phyloP scores from a whole-genome alignment of 2,329 filamentous ascomycete species.

The Pseudovirgaria hyperparasitica region DNA sequence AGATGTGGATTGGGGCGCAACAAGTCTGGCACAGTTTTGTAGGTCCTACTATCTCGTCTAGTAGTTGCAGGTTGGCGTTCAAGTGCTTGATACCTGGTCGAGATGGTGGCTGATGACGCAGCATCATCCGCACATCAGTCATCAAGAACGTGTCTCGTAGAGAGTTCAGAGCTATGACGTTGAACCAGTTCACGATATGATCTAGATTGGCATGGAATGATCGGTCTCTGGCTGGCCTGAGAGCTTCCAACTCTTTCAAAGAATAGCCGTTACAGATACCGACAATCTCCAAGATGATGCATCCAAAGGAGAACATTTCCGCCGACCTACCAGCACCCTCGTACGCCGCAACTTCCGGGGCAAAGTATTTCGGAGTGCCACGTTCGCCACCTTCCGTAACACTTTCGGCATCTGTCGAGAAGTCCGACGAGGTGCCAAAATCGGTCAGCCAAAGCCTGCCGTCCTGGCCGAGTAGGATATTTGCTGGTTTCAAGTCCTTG shows the following conservation, averaged over 20 bases:
- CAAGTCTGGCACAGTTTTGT: too few relatives aligned
- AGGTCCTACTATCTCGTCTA: too few relatives aligned
- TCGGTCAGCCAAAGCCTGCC: conserved; percentile 11
- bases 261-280: conserved; percentile 4
- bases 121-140: too few relatives aligned
- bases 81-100: too few relatives aligned
- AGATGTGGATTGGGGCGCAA: too few relatives aligned
- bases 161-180: too few relatives aligned
- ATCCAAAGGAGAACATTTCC: conserved; percentile 14
- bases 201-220: conserved; percentile 6
- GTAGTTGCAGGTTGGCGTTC: too few relatives aligned
- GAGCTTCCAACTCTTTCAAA: conserved; percentile 3
- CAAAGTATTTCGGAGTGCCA: conserved; percentile 12
- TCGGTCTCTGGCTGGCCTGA: not conserved
- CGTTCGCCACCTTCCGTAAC: conserved; percentile 11
- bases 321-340: conserved; percentile 8
- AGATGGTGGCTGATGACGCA: too few relatives aligned
- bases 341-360: conserved; percentile 9
- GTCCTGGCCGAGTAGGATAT: conserved; percentile 7
- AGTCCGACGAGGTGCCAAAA: conserved; percentile 13
- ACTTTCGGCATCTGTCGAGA: conserved; percentile 10
- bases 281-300: conserved; percentile 10
- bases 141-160: too few relatives aligned
- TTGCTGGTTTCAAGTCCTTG: conserved; percentile 13
- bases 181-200: conserved; percentile 2